Conservation (phyloP, 495 filamentous ascomycete species). For the Hypoxylon trugodes region DNA sequence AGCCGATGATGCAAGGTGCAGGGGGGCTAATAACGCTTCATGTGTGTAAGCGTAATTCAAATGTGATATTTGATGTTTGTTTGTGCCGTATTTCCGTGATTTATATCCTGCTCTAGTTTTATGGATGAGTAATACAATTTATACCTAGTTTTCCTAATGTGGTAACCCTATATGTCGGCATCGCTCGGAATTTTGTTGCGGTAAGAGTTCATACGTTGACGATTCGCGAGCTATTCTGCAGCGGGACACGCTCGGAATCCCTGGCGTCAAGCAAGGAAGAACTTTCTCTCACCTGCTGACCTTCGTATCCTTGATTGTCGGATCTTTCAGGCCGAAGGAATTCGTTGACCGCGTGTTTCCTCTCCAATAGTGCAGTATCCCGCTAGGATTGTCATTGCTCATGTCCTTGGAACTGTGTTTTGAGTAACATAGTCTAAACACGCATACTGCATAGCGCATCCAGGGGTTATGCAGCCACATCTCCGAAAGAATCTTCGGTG, state of each 20-base stretch:
- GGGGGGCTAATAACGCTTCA: neutral
- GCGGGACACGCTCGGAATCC: conserved; percentile 25
- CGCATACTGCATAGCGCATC: neutral
- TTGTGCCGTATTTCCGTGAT: conserved; percentile 25
- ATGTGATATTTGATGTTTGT: conserved; percentile 27
- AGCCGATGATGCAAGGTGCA: conserved; percentile 7
- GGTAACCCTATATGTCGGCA: conserved; percentile 14
- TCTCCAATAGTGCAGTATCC: neutral
- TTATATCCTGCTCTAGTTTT: neutral
- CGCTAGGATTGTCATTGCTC: neutral
- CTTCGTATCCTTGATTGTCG: conserved; percentile 12
- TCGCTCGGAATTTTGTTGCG: conserved; percentile 23
- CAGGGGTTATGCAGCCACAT: conserved; percentile 2
- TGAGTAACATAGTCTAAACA: too few relatives aligned
- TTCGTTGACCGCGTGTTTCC: conserved; percentile 2
- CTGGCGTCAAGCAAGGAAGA: neutral
- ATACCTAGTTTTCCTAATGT: neutral
- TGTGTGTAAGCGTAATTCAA: conserved; percentile 10
- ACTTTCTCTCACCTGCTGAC: conserved; percentile 24
- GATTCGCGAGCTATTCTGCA: neutral
- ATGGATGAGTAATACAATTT: conserved; percentile 10
- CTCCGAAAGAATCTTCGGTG: conserved; percentile 4
- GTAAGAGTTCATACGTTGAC: neutral
- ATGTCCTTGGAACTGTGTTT: neutral
- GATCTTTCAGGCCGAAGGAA: neutral